These are phyloP conservation scores for Gastrodia elata DNA, from an alignment of 106 monocot species.

Conservation along the genomic window DNA sequence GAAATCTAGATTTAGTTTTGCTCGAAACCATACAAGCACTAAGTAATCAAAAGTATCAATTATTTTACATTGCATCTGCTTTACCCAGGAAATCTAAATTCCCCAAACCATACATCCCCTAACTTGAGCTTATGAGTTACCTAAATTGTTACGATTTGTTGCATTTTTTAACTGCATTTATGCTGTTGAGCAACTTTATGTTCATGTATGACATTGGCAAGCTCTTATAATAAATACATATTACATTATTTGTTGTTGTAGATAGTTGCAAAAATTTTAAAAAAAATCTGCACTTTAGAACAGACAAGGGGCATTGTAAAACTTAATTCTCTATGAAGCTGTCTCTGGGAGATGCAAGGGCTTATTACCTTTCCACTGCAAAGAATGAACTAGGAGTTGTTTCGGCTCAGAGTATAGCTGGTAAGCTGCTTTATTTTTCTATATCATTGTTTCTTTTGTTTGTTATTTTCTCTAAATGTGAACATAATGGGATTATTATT, in stretches of 20 bases:
- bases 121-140: not conserved
- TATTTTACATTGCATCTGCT: too few relatives aligned
- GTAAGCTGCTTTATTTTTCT: slow-evolving; percentile 20
- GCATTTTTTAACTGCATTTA: not conserved
- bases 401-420: slow-evolving; percentile 81
- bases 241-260: too few relatives aligned
- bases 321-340: slow-evolving; percentile 67
- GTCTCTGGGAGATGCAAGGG: slow-evolving; percentile 97
- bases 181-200: not conserved
- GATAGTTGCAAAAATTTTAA: too few relatives aligned
- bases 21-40: too few relatives aligned
- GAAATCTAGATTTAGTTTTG: too few relatives aligned
- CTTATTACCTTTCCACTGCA: slow-evolving; percentile 94
- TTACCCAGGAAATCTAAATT: too few relatives aligned
- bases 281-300: not conserved
- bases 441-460: not conserved
- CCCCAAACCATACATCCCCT: too few relatives aligned
- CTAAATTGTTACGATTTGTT: not conserved
- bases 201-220: not conserved
- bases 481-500: too few relatives aligned
- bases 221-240: not conserved
- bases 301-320: slow-evolving; percentile 7
- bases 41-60: too few relatives aligned
- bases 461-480: not conserved
- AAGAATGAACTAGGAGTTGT: slow-evolving; percentile 95